Evolutionary conservation across 768 basidiomycete species (phyloP).

Genomic region (Brasilioporus rufonigricans): DNA sequence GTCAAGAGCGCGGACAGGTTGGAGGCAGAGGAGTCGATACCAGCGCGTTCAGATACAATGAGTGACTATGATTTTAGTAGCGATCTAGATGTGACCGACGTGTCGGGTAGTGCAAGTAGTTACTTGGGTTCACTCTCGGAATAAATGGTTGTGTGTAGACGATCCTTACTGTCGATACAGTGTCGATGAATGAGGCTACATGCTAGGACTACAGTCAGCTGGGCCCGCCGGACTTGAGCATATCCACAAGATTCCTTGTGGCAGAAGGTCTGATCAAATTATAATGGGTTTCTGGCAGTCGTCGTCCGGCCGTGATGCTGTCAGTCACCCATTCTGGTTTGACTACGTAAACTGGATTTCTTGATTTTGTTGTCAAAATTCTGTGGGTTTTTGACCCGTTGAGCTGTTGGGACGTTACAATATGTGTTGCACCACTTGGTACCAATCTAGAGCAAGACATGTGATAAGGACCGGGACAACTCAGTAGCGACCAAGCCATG

Average conservation of each 20-base stretch:
- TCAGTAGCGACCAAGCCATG: neutral
- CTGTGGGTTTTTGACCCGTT: slow-evolving; percentile 72
- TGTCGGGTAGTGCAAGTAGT: slow-evolving; percentile 49
- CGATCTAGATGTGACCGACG: slow-evolving; percentile 44
- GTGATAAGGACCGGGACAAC: neutral
- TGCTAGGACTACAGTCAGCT: neutral
- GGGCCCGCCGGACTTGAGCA: slow-evolving; percentile 31
- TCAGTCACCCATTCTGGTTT: slow-evolving; percentile 75
- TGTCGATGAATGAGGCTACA: neutral
- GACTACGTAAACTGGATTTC: slow-evolving; percentile 57
- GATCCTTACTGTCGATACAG: slow-evolving; percentile 7
- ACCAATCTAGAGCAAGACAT: slow-evolving; percentile 39
- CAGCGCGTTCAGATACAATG: slow-evolving; percentile 27
- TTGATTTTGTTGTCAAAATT: slow-evolving; percentile 50
- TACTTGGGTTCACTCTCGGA: slow-evolving; percentile 36
- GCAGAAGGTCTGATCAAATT: slow-evolving; percentile 41
- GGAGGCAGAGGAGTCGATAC: slow-evolving; percentile 29
- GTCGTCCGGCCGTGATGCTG: slow-evolving; percentile 58
- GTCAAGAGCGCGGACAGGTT: slow-evolving; percentile 65
- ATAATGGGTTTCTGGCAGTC: slow-evolving; percentile 61
- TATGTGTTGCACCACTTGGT: slow-evolving; percentile 70
- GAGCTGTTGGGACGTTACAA: slow-evolving; percentile 70
- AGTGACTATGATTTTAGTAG: slow-evolving; percentile 64
- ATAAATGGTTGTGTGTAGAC: slow-evolving; percentile 5
- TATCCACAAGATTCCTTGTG: slow-evolving; percentile 38